phyloP scores from a whole-genome alignment of 148 eudicot genomes.

The Chenopodium berlandieri region DNA sequence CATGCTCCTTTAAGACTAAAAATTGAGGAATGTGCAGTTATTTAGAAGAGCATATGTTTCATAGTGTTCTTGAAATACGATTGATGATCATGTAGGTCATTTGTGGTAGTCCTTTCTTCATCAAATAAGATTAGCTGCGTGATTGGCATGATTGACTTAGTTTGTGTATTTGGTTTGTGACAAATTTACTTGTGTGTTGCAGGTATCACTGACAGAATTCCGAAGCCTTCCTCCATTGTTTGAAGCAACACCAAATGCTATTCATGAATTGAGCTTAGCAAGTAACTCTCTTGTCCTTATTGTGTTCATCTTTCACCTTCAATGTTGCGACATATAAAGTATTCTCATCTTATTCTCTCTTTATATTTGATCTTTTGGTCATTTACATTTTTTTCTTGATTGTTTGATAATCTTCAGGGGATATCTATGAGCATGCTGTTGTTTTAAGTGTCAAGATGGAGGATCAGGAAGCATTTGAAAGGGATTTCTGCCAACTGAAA shows the following conservation, averaged over 20 bases:
- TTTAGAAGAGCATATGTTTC: neutral
- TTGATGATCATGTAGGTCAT: neutral
- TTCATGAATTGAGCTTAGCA: constrained; percentile 76
- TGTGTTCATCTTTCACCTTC: neutral
- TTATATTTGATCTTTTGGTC: neutral
- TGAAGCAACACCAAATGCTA: constrained; percentile 63
- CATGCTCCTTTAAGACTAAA: neutral
- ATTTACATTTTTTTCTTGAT: neutral
- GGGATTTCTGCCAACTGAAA: constrained; percentile 92
- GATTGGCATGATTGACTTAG: neutral
- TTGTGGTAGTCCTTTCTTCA: neutral
- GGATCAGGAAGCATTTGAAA: constrained; percentile 93
- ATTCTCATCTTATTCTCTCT: neutral
- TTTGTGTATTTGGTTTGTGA: neutral
- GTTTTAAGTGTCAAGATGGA: constrained; percentile 88
- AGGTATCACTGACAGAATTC: constrained; percentile 72
- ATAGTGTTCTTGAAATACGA: neutral
- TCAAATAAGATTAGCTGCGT: too few species aligned
- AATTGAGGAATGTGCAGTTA: neutral
- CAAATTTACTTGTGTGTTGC: constrained; percentile 20
- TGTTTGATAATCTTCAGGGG: constrained; percentile 48
- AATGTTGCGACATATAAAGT: neutral
- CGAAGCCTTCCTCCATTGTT: constrained; percentile 86
- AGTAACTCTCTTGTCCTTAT: constrained; percentile 41
- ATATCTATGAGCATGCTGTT: constrained; percentile 93